These are phyloP conservation scores for Hyphodiscus sp. DNA, from an alignment of 2,329 filamentous ascomycete species.

Conservation along the genomic window DNA sequence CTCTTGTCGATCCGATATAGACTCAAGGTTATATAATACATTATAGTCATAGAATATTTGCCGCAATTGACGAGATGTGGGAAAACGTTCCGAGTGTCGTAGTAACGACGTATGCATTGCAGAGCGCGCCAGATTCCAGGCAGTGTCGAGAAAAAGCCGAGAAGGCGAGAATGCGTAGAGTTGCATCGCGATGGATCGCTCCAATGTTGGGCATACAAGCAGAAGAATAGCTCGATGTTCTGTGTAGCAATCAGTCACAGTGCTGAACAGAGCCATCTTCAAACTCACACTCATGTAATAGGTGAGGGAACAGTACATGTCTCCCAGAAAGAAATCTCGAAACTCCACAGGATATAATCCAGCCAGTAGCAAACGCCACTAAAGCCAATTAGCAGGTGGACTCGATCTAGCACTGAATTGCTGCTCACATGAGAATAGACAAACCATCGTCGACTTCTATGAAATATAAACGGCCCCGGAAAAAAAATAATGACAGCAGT, in stretches of 20 bases:
- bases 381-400: conserved; percentile 25
- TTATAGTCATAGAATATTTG: conserved; percentile 82
- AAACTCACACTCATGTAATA: conserved; percentile 76
- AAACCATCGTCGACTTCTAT: conserved; percentile 77
- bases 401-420: not conserved
- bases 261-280: not conserved
- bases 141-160: conserved; percentile 79
- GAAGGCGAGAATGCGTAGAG: conserved; percentile 71
- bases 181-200: conserved; percentile 70
- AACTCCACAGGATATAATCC: conserved; percentile 93
- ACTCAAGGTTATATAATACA: conserved; percentile 71
- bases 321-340: conserved; percentile 92
- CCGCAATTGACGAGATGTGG: conserved; percentile 89
- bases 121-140: conserved; percentile 86
- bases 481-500: conserved; percentile 65
- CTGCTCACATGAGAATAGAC: conserved; percentile 74
- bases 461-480: conserved; percentile 67
- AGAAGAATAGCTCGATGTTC: conserved; percentile 93
- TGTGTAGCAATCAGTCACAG: conserved; percentile 32
- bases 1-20: conserved; percentile 70
- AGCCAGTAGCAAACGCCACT: conserved; percentile 81
- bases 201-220: conserved; percentile 80
- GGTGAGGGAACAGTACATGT: conserved; percentile 94
- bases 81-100: conserved; percentile 79
- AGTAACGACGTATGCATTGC: conserved; percentile 85